These are phyloP conservation scores for Candida boidinii DNA, from an alignment of 805 yeast genomes.

Conservation along the genomic window DNA sequence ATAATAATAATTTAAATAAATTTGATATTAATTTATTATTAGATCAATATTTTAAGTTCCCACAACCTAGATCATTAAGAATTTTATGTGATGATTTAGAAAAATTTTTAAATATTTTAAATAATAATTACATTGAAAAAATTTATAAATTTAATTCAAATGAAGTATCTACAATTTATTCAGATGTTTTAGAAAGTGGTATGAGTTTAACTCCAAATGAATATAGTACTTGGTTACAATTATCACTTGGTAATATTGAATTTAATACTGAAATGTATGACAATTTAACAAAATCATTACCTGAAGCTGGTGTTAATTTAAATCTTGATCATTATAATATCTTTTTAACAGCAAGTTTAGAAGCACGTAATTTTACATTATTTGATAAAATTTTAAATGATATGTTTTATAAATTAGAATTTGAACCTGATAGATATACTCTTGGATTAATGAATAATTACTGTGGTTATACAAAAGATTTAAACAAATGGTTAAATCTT, in stretches of 20 bases:
- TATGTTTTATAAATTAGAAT: constrained; percentile 3
- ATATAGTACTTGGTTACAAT: constrained; percentile 8
- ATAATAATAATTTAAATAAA: no score
- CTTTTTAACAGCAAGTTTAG: constrained; percentile 11
- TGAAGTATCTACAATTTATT: constrained; percentile 6
- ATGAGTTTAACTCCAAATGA: constrained; percentile 14
- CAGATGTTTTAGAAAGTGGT: constrained; percentile 11
- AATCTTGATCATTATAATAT: constrained; percentile 9
- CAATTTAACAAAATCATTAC: constrained; percentile 1
- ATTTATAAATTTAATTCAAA: not conserved
- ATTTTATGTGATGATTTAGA: constrained; percentile 13
- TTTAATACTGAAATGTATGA: constrained; percentile 9
- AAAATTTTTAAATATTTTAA: constrained; percentile 9
- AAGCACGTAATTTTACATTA: constrained; percentile 7
- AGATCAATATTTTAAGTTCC: constrained; percentile 11
- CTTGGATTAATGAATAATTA: constrained; percentile 10
- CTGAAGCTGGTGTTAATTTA: constrained; percentile 1
- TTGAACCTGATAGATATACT: constrained; percentile 9
- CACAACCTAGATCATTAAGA: constrained; percentile 11
- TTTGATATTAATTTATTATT: no score
- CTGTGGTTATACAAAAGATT: constrained; percentile 7
- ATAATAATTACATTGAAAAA: constrained; percentile 5
- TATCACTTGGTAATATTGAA: constrained; percentile 4
- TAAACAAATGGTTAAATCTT: constrained; percentile 10
- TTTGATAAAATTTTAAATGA: constrained; percentile 9